Conservation (phyloP, 768 basidiomycete genomes). For the Termitomyces heimii region DNA sequence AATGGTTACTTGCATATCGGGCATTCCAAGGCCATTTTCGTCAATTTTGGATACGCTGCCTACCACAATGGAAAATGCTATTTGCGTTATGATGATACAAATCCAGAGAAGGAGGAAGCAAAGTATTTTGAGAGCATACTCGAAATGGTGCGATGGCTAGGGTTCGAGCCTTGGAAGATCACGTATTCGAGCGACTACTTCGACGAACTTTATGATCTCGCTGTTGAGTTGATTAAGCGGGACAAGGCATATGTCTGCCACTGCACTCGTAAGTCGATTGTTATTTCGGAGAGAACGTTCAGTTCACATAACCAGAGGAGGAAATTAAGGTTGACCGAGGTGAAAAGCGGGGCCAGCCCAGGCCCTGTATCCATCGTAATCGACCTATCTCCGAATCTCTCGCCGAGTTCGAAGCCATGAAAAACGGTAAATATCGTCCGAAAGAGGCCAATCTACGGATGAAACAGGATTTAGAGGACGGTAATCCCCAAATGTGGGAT, state of each 20-base stretch:
- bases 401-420: conserved; percentile 88
- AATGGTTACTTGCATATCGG: conserved; percentile 96
- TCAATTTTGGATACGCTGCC: conserved; percentile 98
- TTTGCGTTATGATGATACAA: conserved; percentile 96
- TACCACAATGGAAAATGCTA: conserved; percentile 91
- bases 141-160: conserved; percentile 94
- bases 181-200: conserved; percentile 99
- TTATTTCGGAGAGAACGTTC: background rate
- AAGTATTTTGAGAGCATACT: conserved; percentile 95
- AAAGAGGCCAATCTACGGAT: conserved; percentile 93
- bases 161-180: conserved; percentile 97
- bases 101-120: conserved; percentile 96
- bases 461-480: conserved; percentile 92
- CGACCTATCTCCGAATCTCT: conserved; percentile 87
- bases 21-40: conserved; percentile 97
- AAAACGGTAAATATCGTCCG: conserved; percentile 80
- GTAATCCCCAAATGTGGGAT: conserved; percentile 99
- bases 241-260: conserved; percentile 96
- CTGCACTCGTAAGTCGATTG: conserved; percentile 72
- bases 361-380: conserved; percentile 80
- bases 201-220: conserved; percentile 77
- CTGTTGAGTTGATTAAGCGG: conserved; percentile 80
- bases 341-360: conserved; percentile 73
- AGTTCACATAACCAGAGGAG: conserved; percentile 54
- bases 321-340: conserved; percentile 89